A percentile compares a stretch with the other conserved stretches of the same genome.
Conservation (phyloP, 768 basidiomycete species). For the Leccinum boreale region DNA sequence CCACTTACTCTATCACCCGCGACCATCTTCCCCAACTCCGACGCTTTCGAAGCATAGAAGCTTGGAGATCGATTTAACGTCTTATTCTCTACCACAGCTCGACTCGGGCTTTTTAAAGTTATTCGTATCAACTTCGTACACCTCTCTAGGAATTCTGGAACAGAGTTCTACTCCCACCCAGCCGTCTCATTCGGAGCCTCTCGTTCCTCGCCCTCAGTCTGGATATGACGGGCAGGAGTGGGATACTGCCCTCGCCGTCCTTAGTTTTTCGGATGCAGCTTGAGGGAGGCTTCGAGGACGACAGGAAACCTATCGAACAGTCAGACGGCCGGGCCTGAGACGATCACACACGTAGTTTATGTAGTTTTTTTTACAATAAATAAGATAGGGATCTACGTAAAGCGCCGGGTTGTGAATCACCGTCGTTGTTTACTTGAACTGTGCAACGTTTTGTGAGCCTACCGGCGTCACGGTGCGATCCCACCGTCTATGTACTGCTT, state of each 20-base stretch:
- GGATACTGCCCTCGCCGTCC: constrained; percentile 28
- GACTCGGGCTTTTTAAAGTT: constrained; percentile 56
- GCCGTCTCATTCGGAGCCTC: constrained; percentile 10
- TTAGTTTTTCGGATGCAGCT: constrained; percentile 18
- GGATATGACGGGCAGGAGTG: constrained; percentile 24
- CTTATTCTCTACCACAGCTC: constrained; percentile 42
- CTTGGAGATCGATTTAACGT: constrained; percentile 38
- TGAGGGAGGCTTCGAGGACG: not conserved
- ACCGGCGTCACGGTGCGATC: too few relatives aligned
- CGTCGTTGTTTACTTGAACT: too few relatives aligned
- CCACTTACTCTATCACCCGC: constrained; percentile 54
- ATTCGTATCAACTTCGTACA: constrained; percentile 51
- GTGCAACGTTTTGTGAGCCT: too few relatives aligned
- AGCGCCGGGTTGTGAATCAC: not conserved
- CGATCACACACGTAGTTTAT: not conserved
- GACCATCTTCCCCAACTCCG: constrained; percentile 32
- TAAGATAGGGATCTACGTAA: not conserved
- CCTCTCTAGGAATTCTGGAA: constrained; percentile 48
- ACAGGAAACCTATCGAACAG: not conserved
- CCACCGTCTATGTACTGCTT: too few relatives aligned
- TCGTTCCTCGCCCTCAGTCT: constrained; percentile 3
- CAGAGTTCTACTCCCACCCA: constrained; percentile 34
- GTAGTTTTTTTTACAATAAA: not conserved
- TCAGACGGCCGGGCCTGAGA: constrained; percentile 12
- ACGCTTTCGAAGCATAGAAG: constrained; percentile 42